Percentiles rank a stretch among this genome's conserved stretches.
Conservation (phyloP, 345 rosid genomes). For the Linum usitatissimum region DNA sequence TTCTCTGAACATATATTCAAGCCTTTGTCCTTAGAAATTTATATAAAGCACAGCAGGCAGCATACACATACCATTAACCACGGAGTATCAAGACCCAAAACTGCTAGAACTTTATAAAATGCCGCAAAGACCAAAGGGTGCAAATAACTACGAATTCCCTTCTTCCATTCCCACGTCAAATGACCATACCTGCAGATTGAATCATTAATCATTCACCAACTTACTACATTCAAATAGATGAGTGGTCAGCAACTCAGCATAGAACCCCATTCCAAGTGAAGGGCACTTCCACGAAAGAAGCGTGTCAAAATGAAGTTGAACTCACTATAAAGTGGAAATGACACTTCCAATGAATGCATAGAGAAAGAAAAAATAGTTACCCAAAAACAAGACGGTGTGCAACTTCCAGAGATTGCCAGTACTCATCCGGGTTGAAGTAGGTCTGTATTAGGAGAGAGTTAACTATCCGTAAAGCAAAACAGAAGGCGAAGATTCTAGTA, state of each 20-base stretch:
- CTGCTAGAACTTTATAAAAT: slow-evolving; percentile 54
- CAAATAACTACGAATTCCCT: slow-evolving; percentile 80
- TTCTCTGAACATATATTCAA: too few relatives aligned
- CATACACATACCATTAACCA: slow-evolving; percentile 48
- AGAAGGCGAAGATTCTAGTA: slow-evolving; percentile 33
- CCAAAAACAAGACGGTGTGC: slow-evolving; percentile 69
- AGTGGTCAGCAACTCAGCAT: neutral
- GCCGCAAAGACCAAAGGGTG: slow-evolving; percentile 73
- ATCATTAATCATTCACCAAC: slow-evolving; percentile 2
- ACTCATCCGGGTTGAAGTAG: slow-evolving; percentile 89
- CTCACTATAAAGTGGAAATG: neutral
- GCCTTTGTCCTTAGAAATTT: neutral
- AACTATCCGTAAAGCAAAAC: slow-evolving; percentile 44
- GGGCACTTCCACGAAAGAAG: neutral
- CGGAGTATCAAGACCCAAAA: slow-evolving; percentile 61
- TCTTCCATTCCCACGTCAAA: slow-evolving; percentile 92
- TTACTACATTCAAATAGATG: neutral
- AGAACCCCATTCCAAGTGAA: neutral
- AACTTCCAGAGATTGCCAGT: slow-evolving; percentile 91
- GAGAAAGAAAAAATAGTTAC: slow-evolving; percentile 20
- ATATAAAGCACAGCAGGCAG: neutral
- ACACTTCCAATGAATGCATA: neutral
- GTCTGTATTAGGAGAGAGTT: slow-evolving; percentile 70
- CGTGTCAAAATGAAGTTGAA: neutral
- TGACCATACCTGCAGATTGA: slow-evolving; percentile 61